Base-by-base conservation (phyloP, 352 stramenopile genomes). In the Phytophthora cactorum region DNA sequence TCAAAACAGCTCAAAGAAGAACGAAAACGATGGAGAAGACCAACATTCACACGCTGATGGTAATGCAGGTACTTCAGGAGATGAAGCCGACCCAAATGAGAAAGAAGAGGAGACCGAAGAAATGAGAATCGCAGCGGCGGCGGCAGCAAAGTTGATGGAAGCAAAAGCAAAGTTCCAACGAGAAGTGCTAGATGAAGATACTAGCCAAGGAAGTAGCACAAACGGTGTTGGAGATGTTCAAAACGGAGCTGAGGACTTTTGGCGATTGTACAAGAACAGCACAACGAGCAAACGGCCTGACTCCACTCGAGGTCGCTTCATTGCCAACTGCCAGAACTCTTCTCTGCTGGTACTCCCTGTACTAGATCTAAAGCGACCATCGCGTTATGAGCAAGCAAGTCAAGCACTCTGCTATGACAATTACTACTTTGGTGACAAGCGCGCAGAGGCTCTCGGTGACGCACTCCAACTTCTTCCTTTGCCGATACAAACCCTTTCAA, bases 391-490 rank as follows among this genome's bases (percentile, higher is more conserved):
- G 29, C 50, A 43, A 28, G 57, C 59, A 15, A 74, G 58, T 0
- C 81, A 83, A 36, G 52, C 72, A 5, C 74, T 93, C 11, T 63
- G 74, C 0, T 93, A 86, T 43, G 78, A 87, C 65, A 91, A 93
- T 59, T 93, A 91, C 58, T 93, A 87, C 63, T 86, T 93, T 52
- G 82, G 85, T 7, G 82, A 91, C 56, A 77, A 86, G 45, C 79
- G 82, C 1, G 82, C 85, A 1, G 78, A 90, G 31, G 82, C 85
- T 0, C 70, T 93, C 29, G 85, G 85, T 1, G 67, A 84, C 28
- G 80, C 85, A 5, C 68, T 93, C 9, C 73, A 88, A 31, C 56
- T 91, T 0, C 61, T 93, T 11, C 78, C 82, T 8, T 69, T 90
- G 2, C 63, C 73, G 5, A 70, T 93, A n/a, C 75, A 84, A 43